Conservation (phyloP, 2,329 filamentous ascomycete genomes). For the Penicillium sp. region DNA sequence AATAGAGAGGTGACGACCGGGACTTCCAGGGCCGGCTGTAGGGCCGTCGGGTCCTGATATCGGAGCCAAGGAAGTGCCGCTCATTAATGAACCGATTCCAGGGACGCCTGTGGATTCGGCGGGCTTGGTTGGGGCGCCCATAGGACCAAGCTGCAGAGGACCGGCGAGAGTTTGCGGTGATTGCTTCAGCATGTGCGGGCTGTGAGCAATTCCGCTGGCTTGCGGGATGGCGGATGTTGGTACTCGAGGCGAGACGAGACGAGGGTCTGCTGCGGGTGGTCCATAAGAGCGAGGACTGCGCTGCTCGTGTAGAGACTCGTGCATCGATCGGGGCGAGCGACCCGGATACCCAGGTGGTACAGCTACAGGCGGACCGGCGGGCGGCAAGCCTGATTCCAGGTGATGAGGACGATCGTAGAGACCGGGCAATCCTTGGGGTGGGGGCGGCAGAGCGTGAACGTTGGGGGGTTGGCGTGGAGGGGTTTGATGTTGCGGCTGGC, state of each 20-base stretch:
- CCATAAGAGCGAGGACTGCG: conserved; percentile 30
- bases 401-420: conserved; percentile 36
- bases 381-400: conserved; percentile 28
- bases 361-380: conserved; percentile 19
- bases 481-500: conserved; percentile 26
- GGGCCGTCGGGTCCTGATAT: conserved; percentile 25
- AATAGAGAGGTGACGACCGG: conserved; percentile 6
- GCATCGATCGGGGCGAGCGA: conserved; percentile 27
- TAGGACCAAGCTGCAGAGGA: conserved; percentile 12
- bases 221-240: conserved; percentile 23
- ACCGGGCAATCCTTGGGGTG: conserved; percentile 24
- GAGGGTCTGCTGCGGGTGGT: conserved; percentile 28
- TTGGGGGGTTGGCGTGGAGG: conserved; percentile 24
- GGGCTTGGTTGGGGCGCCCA: conserved; percentile 24
- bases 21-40: conserved; percentile 18
- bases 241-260: conserved; percentile 35
- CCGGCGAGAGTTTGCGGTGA: conserved; percentile 13
- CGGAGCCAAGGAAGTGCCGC: conserved; percentile 30
- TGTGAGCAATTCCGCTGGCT: conserved; percentile 22
- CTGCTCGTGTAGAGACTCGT: conserved; percentile 27
- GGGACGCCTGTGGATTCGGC: conserved; percentile 45
- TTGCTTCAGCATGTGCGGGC: conserved; percentile 28
- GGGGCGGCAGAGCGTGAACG: conserved; percentile 23
- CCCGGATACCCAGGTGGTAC: conserved; percentile 22
- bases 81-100: conserved; percentile 50